These are phyloP conservation scores for Boletellus sp. DNA, from an alignment of 768 basidiomycete genomes.

Conservation along the genomic window DNA sequence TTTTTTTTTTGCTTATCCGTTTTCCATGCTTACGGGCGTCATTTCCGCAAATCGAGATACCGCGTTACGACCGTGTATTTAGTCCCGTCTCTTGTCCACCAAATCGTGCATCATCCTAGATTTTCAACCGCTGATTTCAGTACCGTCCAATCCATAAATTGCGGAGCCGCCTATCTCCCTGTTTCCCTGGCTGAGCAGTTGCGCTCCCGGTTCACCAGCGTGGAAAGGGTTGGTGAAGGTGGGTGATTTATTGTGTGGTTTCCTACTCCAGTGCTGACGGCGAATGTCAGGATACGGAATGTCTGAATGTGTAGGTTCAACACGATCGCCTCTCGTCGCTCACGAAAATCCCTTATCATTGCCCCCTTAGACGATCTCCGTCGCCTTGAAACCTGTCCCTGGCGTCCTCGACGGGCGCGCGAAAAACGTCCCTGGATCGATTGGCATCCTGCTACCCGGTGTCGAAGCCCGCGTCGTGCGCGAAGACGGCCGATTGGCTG, in stretches of 20 bases:
- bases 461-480: slow-evolving; percentile 60
- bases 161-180: slow-evolving; percentile 69
- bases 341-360: not conserved
- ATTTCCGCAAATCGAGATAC: slow-evolving; percentile 40
- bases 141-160: slow-evolving; percentile 40
- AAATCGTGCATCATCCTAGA: slow-evolving; percentile 53
- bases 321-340: not conserved
- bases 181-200: slow-evolving; percentile 47
- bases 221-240: slow-evolving; percentile 46
- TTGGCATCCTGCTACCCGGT: slow-evolving; percentile 61
- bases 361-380: slow-evolving; percentile 49
- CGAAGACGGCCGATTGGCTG: slow-evolving; percentile 55
- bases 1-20: not conserved
- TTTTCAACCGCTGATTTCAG: slow-evolving; percentile 50
- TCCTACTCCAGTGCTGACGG: slow-evolving; percentile 3
- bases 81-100: slow-evolving; percentile 64
- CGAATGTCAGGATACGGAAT: slow-evolving; percentile 60
- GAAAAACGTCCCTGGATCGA: slow-evolving; percentile 39
- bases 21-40: not conserved
- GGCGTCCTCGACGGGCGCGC: slow-evolving; percentile 45
- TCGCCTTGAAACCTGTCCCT: slow-evolving; percentile 41
- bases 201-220: slow-evolving; percentile 32
- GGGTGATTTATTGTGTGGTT: slow-evolving; percentile 3
- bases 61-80: slow-evolving; percentile 46
- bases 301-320: slow-evolving; percentile 56